Percentiles rank a stretch among this genome's conserved stretches.
Evolutionary conservation across 257 asterid species (phyloP).

Genomic region (Voacanga thouarsii): DNA sequence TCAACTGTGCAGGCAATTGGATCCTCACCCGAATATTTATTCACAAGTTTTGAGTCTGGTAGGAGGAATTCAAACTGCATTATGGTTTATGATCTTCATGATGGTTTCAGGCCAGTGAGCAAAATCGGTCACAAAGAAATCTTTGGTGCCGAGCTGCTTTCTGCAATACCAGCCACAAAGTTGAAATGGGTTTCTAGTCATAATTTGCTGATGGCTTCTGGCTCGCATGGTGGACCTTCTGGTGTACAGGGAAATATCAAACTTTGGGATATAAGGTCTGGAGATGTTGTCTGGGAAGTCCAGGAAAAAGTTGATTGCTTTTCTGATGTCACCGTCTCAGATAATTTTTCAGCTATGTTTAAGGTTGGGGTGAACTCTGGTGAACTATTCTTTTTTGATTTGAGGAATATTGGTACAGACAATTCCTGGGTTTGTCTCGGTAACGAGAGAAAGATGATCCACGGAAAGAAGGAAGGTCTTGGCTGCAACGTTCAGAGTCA

Average conservation of each 20-base stretch:
- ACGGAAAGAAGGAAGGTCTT: slow-evolving; percentile 79
- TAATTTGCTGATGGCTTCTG: slow-evolving; percentile 89
- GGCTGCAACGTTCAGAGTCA: slow-evolving; percentile 69
- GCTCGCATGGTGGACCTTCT: slow-evolving; percentile 86
- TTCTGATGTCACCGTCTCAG: slow-evolving; percentile 66
- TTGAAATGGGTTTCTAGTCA: slow-evolving; percentile 65
- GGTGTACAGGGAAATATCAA: slow-evolving; percentile 76
- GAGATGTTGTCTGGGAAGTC: slow-evolving; percentile 62
- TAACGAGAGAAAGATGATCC: slow-evolving; percentile 47
- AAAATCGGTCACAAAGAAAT: slow-evolving; percentile 78
- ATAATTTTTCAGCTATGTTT: slow-evolving; percentile 46
- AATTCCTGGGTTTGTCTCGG: slow-evolving; percentile 71
- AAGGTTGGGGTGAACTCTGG: slow-evolving; percentile 89
- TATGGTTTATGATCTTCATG: slow-evolving; percentile 64
- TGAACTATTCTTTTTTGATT: slow-evolving; percentile 62
- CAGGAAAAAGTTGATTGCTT: slow-evolving; percentile 83
- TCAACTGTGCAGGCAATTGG: slow-evolving; percentile 92
- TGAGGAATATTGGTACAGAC: slow-evolving; percentile 55
- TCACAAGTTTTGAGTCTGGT: slow-evolving; percentile 89
- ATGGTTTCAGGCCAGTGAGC: slow-evolving; percentile 48
- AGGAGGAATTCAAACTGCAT: slow-evolving; percentile 85
- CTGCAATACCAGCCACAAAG: slow-evolving; percentile 91
- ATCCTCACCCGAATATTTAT: slow-evolving; percentile 52
- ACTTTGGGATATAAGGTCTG: slow-evolving; percentile 83
- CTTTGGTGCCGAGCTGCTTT: slow-evolving; percentile 81